Evolutionary conservation across 2,329 filamentous ascomycete genomes (phyloP).

Genomic region (Didymella arachidicola): DNA sequence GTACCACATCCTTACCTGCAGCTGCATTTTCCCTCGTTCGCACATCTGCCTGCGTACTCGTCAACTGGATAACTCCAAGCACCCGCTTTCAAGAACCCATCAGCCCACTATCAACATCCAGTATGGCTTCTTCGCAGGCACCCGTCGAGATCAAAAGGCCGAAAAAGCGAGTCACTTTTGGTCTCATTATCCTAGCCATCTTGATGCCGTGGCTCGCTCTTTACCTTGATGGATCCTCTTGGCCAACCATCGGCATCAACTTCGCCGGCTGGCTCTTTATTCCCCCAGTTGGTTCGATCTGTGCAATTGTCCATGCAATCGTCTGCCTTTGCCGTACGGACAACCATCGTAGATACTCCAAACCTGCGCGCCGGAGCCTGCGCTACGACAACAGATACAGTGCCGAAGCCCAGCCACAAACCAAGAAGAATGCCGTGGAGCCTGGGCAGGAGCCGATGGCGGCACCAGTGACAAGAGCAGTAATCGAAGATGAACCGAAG

Average conservation of each 20-base stretch:
- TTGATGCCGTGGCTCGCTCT: constrained; percentile 29
- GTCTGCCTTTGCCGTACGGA: constrained; percentile 22
- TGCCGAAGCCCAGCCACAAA: background rate
- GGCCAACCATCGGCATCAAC: constrained; percentile 15
- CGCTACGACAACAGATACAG: constrained; percentile 14
- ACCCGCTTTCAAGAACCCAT: background rate
- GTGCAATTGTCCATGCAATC: constrained; percentile 20
- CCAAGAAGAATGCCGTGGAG: background rate
- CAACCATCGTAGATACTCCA: constrained; percentile 17
- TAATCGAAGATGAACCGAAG: background rate
- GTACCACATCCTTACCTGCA: constrained; percentile 19
- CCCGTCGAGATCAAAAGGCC: constrained; percentile 21
- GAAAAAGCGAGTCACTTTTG: constrained; percentile 10
- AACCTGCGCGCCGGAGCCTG: constrained; percentile 14
- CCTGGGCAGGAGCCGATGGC: background rate
- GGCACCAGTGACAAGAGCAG: constrained; percentile 9
- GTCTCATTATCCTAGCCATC: constrained; percentile 26
- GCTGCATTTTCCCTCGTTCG: constrained; percentile 9
- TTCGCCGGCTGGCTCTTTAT: constrained; percentile 14
- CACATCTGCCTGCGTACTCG: constrained; percentile 10
- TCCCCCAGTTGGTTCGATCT: constrained; percentile 1
- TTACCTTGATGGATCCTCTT: constrained; percentile 31
- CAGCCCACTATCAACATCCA: constrained; percentile 1
- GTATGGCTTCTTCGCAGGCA: constrained; percentile 8
- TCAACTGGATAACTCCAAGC: background rate